A percentile compares a stretch with the other conserved stretches of the same genome.
These are phyloP conservation scores for Suillus lakei DNA, from an alignment of 768 basidiomycete genomes.

Conservation along the genomic window DNA sequence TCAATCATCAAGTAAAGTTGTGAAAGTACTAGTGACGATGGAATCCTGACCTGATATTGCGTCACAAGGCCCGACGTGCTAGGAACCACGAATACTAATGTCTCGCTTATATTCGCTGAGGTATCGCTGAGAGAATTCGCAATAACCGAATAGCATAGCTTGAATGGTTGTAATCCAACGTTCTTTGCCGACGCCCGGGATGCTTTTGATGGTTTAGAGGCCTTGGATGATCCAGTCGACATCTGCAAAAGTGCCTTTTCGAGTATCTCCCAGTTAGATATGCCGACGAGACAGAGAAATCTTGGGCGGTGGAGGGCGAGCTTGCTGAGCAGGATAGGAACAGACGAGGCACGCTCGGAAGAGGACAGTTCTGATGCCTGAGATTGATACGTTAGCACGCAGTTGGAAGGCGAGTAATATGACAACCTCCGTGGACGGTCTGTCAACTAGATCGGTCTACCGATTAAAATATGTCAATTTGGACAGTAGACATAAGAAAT, in stretches of 20 bases:
- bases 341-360: slow-evolving; percentile 55
- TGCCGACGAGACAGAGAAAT: slow-evolving; percentile 80
- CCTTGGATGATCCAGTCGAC: slow-evolving; percentile 17
- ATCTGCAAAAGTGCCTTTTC: slow-evolving; percentile 41
- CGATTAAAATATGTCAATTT: background rate
- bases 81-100: slow-evolving; percentile 76
- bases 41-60: slow-evolving; percentile 62
- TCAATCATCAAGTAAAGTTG: background rate
- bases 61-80: slow-evolving; percentile 79
- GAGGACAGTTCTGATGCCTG: slow-evolving; percentile 61
- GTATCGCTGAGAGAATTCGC: slow-evolving; percentile 10
- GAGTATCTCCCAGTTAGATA: slow-evolving; percentile 59
- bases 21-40: background rate
- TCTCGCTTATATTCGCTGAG: slow-evolving; percentile 44
- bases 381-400: slow-evolving; percentile 5
- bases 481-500: background rate
- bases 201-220: slow-evolving; percentile 10
- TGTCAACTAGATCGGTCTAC: slow-evolving; percentile 77
- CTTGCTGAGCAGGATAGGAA: slow-evolving; percentile 64
- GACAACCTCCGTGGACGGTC: slow-evolving; percentile 66
- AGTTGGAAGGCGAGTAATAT: background rate
- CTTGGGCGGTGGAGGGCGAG: slow-evolving; percentile 59
- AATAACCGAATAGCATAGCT: slow-evolving; percentile 18
- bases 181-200: slow-evolving; percentile 13
- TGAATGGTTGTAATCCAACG: slow-evolving; percentile 29